phyloP scores from a whole-genome alignment of 768 basidiomycete species.

The Dioszegia crocea region DNA sequence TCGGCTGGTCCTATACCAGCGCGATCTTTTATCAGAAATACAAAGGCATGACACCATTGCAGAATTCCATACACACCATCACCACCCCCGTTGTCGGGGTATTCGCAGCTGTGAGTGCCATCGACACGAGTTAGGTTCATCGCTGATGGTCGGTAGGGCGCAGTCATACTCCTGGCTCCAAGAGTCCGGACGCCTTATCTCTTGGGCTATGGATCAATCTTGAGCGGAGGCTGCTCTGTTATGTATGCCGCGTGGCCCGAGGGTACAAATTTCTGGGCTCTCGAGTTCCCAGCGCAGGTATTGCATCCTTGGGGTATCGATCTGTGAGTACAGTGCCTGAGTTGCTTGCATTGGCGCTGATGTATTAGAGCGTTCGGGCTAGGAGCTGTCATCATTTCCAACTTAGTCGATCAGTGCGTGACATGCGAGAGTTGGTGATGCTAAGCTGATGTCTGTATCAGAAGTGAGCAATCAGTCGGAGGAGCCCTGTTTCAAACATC shows the following conservation, averaged over 20 bases:
- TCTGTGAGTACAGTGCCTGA: conserved; percentile 11
- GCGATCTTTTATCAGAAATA: conserved; percentile 29
- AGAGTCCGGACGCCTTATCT: conserved; percentile 19
- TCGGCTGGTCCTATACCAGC: conserved; percentile 7
- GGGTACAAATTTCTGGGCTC: conserved; percentile 31
- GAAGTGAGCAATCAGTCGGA: conserved; percentile 24
- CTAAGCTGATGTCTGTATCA: background rate
- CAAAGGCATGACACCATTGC: conserved; percentile 16
- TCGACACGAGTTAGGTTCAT: background rate
- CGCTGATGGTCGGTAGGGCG: background rate
- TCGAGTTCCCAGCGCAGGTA: conserved; percentile 24
- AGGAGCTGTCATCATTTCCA: conserved; percentile 23
- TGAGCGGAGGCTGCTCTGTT: background rate
- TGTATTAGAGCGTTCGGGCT: conserved; percentile 8
- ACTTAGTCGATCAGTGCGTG: conserved; percentile 17
- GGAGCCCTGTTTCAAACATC: conserved; percentile 28
- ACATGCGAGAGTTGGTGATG: too few relatives aligned
- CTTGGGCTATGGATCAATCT: conserved; percentile 3
- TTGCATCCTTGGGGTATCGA: conserved; percentile 33
- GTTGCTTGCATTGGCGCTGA: too few relatives aligned
- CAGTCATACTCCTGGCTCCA: conserved; percentile 15
- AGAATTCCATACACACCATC: conserved; percentile 14
- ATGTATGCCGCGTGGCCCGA: conserved; percentile 28
- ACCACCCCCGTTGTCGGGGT: conserved; percentile 6
- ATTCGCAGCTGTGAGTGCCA: background rate